Conservation (phyloP, 2,329 filamentous ascomycete species). For the Aspergillus awamori region DNA sequence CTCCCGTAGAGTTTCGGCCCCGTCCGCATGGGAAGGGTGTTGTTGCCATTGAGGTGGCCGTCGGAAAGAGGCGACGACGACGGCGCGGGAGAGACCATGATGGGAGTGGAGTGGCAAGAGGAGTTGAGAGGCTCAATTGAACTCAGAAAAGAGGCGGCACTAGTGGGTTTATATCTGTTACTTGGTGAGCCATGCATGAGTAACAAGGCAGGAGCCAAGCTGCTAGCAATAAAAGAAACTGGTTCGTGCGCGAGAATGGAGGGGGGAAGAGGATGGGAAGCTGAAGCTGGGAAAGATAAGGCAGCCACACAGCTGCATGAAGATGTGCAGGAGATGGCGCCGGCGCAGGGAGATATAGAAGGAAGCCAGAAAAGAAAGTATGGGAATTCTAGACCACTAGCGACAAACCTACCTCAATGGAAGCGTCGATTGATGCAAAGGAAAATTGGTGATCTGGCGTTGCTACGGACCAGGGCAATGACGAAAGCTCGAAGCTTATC, state of each 20-base stretch:
- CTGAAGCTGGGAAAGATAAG: slow-evolving; percentile 16
- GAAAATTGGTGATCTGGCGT: background rate
- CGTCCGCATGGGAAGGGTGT: slow-evolving; percentile 31
- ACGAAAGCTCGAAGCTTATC: slow-evolving; percentile 18
- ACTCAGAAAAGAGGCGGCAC: background rate
- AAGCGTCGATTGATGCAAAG: background rate
- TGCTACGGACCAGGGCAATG: slow-evolving; percentile 10
- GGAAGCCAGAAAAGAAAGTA: background rate
- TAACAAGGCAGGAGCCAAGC: background rate
- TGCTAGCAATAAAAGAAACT: background rate
- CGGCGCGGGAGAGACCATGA: slow-evolving; percentile 37
- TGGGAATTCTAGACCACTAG: slow-evolving; percentile 5
- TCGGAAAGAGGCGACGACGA: slow-evolving; percentile 32
- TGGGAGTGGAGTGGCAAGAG: slow-evolving; percentile 6
- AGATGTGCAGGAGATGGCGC: slow-evolving; percentile 1
- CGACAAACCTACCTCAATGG: slow-evolving; percentile 10
- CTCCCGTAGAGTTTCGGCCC: slow-evolving; percentile 37
- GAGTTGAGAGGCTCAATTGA: slow-evolving; percentile 6
- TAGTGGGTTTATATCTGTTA: slow-evolving; percentile 1
- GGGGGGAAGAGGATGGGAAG: background rate
- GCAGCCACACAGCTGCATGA: slow-evolving; percentile 14
- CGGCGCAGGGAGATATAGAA: slow-evolving; percentile 8
- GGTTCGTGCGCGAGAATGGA: background rate
- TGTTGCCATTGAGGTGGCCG: slow-evolving; percentile 29
- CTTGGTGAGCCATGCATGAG: slow-evolving; percentile 10